phyloP scores from a whole-genome alignment of 768 basidiomycete genomes.

The Mycena pura region DNA sequence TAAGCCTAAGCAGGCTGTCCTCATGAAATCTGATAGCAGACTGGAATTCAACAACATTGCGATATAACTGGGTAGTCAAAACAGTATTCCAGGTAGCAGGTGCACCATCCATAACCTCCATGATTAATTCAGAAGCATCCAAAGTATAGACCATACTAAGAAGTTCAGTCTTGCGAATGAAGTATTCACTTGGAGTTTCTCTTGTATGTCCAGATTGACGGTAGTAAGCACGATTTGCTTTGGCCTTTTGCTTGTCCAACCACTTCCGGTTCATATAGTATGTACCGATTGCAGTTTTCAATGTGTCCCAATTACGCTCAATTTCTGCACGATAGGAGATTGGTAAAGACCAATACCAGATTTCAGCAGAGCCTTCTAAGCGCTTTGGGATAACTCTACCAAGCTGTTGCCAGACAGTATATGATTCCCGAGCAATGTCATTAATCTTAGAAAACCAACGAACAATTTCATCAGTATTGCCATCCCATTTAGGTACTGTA shows the following conservation, averaged over 20 bases:
- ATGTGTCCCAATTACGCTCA: constrained; percentile 35
- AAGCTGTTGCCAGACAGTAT: constrained; percentile 25
- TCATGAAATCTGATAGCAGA: background rate
- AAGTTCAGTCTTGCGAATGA: constrained; percentile 37
- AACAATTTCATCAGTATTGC: constrained; percentile 31
- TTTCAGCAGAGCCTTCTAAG: constrained; percentile 31
- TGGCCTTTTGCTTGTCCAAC: constrained; percentile 34
- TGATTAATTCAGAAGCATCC: constrained; percentile 37
- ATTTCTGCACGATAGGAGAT: constrained; percentile 14
- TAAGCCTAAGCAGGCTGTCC: background rate
- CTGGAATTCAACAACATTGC: background rate
- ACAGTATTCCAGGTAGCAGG: background rate
- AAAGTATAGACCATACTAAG: background rate
- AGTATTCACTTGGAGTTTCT: constrained; percentile 42
- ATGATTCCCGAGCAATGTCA: constrained; percentile 17
- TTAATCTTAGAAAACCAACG: constrained; percentile 37
- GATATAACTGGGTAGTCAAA: background rate
- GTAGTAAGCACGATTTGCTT: constrained; percentile 35
- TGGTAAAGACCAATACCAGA: constrained; percentile 35
- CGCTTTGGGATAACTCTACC: constrained; percentile 37
- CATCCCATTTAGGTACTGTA: constrained; percentile 39
- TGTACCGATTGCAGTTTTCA: constrained; percentile 29
- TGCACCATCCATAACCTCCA: constrained; percentile 40
- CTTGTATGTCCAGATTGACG: constrained; percentile 28
- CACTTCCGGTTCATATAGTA: constrained; percentile 42